A percentile compares a stretch with the other conserved stretches of the same genome.
Conservation (phyloP, 495 filamentous ascomycete genomes). For the Usnea hakonensis region DNA sequence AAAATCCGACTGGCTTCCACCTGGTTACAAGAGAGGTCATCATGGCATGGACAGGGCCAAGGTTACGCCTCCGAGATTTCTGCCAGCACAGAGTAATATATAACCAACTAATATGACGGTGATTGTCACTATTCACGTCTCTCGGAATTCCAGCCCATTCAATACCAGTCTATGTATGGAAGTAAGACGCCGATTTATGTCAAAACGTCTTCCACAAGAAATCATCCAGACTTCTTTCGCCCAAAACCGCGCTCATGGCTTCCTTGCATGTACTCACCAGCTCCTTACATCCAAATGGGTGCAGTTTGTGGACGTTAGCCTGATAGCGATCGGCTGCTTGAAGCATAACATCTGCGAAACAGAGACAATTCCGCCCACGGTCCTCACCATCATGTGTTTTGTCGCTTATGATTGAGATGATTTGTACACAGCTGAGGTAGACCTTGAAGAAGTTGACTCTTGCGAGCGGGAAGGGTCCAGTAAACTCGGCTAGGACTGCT, state of each 20-base stretch:
- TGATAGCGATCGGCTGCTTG: conserved; percentile 19
- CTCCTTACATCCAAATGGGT: conserved; percentile 12
- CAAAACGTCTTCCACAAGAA: conserved; percentile 21
- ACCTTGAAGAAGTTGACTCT: conserved; percentile 23
- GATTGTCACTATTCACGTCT: no score
- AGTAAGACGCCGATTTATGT: no score
- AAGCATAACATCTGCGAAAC: conserved; percentile 19
- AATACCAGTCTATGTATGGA: no score
- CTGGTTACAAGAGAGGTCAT: conserved; percentile 1
- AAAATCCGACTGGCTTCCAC: neutral
- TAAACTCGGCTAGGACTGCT: conserved; percentile 12
- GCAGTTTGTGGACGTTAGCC: conserved; percentile 4
- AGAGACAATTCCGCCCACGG: conserved; percentile 20
- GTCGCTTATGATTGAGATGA: conserved; percentile 20
- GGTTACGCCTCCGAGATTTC: neutral
- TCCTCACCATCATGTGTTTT: conserved; percentile 17
- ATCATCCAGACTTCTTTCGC: conserved; percentile 13
- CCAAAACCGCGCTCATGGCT: conserved; percentile 13
- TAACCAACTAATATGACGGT: no score
- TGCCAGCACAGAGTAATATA: neutral
- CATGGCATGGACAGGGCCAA: conserved; percentile 2
- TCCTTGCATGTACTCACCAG: conserved; percentile 18
- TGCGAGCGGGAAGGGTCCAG: conserved; percentile 18
- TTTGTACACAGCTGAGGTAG: conserved; percentile 20
- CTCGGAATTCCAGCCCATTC: no score